Percentiles rank a stretch among this genome's conserved stretches.
These are phyloP conservation scores for Rhododendron mucronatum DNA, from an alignment of 148 eudicot genomes.

Conservation along the genomic window DNA sequence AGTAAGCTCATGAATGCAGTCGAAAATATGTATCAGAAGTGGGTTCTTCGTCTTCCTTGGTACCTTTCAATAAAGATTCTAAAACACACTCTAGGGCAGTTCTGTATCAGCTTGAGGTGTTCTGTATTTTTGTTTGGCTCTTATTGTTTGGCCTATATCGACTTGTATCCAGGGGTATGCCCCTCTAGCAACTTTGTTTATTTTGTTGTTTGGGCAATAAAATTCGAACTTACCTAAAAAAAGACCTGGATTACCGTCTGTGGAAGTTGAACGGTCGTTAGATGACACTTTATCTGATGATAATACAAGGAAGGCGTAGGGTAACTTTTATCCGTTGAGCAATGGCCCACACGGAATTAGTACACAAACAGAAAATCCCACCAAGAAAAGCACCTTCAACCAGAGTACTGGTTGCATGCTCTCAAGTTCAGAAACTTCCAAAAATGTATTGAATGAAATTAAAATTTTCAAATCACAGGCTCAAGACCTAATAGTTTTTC, in stretches of 20 bases:
- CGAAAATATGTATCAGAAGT: not conserved
- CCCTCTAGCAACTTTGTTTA: not conserved
- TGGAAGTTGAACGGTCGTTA: too few relatives aligned
- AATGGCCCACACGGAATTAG: not conserved
- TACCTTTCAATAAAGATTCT: not conserved
- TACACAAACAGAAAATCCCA: not conserved
- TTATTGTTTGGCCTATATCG: not conserved
- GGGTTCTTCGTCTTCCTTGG: not conserved
- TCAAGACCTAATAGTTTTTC: not conserved
- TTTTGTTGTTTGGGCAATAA: not conserved
- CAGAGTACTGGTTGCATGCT: not conserved
- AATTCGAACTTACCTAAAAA: not conserved
- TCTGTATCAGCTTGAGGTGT: not conserved
- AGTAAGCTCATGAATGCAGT: not conserved
- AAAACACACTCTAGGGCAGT: not conserved
- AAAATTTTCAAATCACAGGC: not conserved
- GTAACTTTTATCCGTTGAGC: too few relatives aligned
- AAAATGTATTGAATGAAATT: not conserved
- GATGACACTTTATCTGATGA: too few relatives aligned
- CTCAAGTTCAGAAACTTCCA: conserved; percentile 4
- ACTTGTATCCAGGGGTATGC: not conserved
- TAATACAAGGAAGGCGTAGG: too few relatives aligned
- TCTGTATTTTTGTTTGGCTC: not conserved
- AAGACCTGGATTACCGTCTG: not conserved
- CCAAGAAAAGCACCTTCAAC: not conserved